These are phyloP conservation scores for Aureobasidium sp. DNA, from an alignment of 2,329 filamentous ascomycete species.

Conservation along the genomic window DNA sequence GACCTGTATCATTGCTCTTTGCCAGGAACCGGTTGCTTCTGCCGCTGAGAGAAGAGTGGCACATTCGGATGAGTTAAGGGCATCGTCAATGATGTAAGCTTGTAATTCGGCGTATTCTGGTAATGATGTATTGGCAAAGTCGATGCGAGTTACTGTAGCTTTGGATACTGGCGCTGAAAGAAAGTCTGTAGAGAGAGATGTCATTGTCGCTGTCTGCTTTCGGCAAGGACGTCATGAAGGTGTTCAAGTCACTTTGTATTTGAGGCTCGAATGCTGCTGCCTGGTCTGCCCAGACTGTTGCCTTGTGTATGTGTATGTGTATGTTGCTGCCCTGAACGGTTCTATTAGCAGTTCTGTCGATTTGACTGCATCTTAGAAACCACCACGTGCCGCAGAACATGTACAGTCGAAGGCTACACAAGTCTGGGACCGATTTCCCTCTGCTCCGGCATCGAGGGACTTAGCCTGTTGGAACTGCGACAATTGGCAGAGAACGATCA, in stretches of 20 bases:
- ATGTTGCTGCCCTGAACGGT: neutral
- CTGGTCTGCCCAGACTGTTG: neutral
- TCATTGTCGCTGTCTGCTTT: neutral
- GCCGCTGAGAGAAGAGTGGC: conserved; percentile 43
- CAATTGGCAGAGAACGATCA: neutral
- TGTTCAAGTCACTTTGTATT: neutral
- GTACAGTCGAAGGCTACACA: neutral
- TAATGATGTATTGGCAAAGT: conserved; percentile 45
- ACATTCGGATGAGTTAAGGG: conserved; percentile 58
- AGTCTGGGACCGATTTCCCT: neutral
- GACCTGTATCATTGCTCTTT: conserved; percentile 58
- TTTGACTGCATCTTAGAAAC: neutral
- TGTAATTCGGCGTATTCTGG: conserved; percentile 46
- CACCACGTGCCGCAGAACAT: neutral
- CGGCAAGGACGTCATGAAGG: neutral
- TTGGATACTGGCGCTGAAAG: neutral
- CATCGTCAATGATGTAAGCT: conserved; percentile 55
- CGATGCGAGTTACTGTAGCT: conserved; percentile 41
- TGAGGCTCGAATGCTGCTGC: neutral
- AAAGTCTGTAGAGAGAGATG: neutral
- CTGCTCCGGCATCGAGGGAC: neutral
- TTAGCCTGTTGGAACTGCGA: neutral
- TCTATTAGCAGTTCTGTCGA: neutral
- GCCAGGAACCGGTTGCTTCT: conserved; percentile 47
- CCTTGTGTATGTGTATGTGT: neutral